Percentiles rank a stretch among this genome's conserved stretches.
Conservation (phyloP, 2,329 filamentous ascomycete species). For the Hypomyces perniciosus region DNA sequence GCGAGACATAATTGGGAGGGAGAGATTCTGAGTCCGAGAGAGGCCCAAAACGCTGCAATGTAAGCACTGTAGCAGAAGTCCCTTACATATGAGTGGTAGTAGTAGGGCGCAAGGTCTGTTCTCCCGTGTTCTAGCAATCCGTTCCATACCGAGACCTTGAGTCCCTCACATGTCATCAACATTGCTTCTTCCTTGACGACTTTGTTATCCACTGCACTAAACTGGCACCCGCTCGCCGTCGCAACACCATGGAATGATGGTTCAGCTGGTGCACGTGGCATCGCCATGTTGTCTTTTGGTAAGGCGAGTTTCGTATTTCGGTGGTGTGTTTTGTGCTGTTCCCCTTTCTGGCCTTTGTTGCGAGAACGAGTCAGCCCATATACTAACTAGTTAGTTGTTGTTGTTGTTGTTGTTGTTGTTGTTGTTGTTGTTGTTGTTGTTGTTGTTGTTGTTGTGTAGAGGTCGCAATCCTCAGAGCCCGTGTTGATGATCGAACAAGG, state of each 20-base stretch:
- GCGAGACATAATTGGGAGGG: background rate
- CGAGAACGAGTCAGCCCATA: background rate
- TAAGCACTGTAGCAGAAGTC: too few relatives aligned
- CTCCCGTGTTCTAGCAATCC: background rate
- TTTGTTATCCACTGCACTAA: background rate
- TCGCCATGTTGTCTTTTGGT: background rate
- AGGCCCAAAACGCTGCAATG: too few relatives aligned
- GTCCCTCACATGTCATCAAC: conserved; percentile 10
- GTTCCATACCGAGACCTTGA: background rate
- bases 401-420: too few relatives aligned
- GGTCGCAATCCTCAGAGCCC: too few relatives aligned
- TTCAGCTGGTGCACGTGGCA: conserved; percentile 8
- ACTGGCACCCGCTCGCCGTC: conserved; percentile 5
- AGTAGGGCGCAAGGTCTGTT: background rate
- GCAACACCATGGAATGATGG: conserved; percentile 6
- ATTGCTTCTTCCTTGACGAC: background rate
- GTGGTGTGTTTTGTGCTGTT: background rate
- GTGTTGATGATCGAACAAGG: too few relatives aligned
- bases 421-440: too few relatives aligned
- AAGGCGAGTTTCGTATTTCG: background rate
- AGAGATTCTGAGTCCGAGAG: background rate
- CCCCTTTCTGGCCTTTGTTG: background rate
- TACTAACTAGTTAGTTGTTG: too few relatives aligned
- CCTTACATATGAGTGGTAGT: background rate
- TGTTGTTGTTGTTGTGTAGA: too few relatives aligned